Percentiles rank a stretch among this genome's conserved stretches.
These are phyloP conservation scores for Lentinula aciculospora DNA, from an alignment of 768 basidiomycete genomes.

Conservation along the genomic window DNA sequence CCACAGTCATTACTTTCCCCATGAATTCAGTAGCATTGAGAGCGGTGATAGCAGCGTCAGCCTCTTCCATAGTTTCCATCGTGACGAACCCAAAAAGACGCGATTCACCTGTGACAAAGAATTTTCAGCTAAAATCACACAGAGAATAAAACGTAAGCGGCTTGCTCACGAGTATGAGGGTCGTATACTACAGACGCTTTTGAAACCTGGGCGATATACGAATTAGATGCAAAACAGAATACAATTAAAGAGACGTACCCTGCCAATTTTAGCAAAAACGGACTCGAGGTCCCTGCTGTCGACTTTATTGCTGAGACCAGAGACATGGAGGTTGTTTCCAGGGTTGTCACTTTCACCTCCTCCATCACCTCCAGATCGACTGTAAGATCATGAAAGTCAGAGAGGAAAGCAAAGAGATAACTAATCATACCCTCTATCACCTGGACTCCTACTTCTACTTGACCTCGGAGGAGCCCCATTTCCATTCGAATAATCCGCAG, in stretches of 20 bases:
- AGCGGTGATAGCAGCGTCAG: constrained; percentile 83
- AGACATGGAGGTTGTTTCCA: constrained; percentile 62
- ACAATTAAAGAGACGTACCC: constrained; percentile 41
- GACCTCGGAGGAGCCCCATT: constrained; percentile 53
- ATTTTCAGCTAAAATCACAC: constrained; percentile 12
- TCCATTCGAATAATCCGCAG: constrained; percentile 37
- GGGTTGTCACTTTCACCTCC: constrained; percentile 45
- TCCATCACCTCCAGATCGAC: constrained; percentile 34
- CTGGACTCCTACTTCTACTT: constrained; percentile 79
- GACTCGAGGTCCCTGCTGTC: constrained; percentile 87
- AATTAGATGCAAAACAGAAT: neutral
- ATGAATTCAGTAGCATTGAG: constrained; percentile 80
- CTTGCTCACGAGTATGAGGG: constrained; percentile 62
- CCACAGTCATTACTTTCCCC: constrained; percentile 86
- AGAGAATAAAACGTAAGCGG: constrained; percentile 85
- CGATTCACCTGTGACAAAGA: constrained; percentile 27
- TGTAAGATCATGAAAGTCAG: constrained; percentile 10
- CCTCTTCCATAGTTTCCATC: constrained; percentile 80
- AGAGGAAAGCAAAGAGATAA: constrained; percentile 9
- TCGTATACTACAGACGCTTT: constrained; percentile 72
- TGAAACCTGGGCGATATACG: constrained; percentile 43
- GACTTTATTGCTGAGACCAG: constrained; percentile 48
- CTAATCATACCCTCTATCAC: constrained; percentile 48
- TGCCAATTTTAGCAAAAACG: constrained; percentile 83
- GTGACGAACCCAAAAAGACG: constrained; percentile 71